These are phyloP conservation scores for Syzygium grande DNA, from an alignment of 345 rosid species.

Conservation along the genomic window DNA sequence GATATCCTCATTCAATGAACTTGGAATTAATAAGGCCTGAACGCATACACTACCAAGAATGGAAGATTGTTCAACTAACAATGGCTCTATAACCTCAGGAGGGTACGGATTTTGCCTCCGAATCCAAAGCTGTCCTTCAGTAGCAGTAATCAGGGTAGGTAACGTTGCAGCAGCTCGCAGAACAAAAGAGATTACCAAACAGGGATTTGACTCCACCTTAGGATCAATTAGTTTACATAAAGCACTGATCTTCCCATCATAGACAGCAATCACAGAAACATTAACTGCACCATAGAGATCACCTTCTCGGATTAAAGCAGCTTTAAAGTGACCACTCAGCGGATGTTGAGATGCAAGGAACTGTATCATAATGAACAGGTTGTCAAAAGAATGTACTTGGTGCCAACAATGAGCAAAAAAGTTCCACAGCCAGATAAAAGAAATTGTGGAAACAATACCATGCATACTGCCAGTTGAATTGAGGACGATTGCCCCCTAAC, in stretches of 20 bases:
- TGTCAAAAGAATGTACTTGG: neutral
- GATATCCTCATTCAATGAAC: conserved; percentile 31
- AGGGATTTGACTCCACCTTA: conserved; percentile 52
- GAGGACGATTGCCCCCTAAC: neutral
- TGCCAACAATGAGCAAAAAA: neutral
- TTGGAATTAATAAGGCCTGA: conserved; percentile 45
- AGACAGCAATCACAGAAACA: conserved; percentile 61
- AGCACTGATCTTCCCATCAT: conserved; percentile 51
- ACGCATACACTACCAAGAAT: conserved; percentile 12
- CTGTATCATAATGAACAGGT: conserved; percentile 23
- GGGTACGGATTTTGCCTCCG: conserved; percentile 47
- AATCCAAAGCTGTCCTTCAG: conserved; percentile 40
- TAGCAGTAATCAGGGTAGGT: conserved; percentile 28
- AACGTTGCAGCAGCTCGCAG: conserved; percentile 58
- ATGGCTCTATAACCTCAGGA: conserved; percentile 30
- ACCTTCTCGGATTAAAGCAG: conserved; percentile 53
- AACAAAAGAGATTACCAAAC: conserved; percentile 41
- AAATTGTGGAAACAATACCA: neutral
- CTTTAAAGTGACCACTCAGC: conserved; percentile 75
- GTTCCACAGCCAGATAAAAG: neutral
- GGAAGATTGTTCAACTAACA: conserved; percentile 24
- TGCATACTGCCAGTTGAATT: neutral
- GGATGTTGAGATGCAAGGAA: conserved; percentile 67
- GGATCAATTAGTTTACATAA: conserved; percentile 65
- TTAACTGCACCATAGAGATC: conserved; percentile 58